Conservation (phyloP, 192 early-diverging fungal genomes). For the Spizellomyces sp. region DNA sequence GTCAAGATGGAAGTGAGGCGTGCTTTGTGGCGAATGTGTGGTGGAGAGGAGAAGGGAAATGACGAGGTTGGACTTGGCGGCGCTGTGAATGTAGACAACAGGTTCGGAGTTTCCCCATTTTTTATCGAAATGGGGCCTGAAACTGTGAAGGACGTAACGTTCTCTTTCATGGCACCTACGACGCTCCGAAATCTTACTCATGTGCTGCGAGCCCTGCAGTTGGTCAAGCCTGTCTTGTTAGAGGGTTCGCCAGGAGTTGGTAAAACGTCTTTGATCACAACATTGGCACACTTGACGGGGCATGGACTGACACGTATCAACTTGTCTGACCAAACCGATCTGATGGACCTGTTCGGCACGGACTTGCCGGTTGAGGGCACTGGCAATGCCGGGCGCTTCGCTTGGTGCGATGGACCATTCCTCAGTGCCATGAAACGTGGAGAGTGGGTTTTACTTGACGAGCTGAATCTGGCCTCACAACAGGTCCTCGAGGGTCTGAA, state of each 20-base stretch:
- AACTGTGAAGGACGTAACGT: conserved; percentile 56
- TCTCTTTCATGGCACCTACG: conserved; percentile 88
- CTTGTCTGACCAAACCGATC: conserved; percentile 96
- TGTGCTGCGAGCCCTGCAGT: conserved; percentile 86
- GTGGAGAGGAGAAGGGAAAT: neutral
- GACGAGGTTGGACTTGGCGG: conserved; percentile 19
- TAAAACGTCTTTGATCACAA: conserved; percentile 87
- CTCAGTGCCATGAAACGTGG: conserved; percentile 93
- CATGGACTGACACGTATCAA: conserved; percentile 92
- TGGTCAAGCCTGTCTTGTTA: conserved; percentile 87
- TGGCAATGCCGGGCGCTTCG: conserved; percentile 82
- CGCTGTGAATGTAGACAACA: conserved; percentile 10
- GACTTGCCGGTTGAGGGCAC: conserved; percentile 92
- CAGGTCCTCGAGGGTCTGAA: conserved; percentile 98
- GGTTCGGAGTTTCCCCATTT: conserved; percentile 83
- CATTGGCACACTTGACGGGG: conserved; percentile 80
- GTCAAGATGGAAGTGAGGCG: conserved; percentile 12
- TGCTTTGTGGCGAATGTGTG: conserved; percentile 14
- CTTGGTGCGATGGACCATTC: conserved; percentile 98
- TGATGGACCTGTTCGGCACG: conserved; percentile 98
- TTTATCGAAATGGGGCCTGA: conserved; percentile 67
- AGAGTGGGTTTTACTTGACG: conserved; percentile 97
- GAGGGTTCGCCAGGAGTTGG: conserved; percentile 98
- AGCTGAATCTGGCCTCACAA: conserved; percentile 98
- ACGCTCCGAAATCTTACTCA: conserved; percentile 84